phyloP scores from a whole-genome alignment of 2,329 filamentous ascomycete genomes.

The Verticillium nonalfalfae region DNA sequence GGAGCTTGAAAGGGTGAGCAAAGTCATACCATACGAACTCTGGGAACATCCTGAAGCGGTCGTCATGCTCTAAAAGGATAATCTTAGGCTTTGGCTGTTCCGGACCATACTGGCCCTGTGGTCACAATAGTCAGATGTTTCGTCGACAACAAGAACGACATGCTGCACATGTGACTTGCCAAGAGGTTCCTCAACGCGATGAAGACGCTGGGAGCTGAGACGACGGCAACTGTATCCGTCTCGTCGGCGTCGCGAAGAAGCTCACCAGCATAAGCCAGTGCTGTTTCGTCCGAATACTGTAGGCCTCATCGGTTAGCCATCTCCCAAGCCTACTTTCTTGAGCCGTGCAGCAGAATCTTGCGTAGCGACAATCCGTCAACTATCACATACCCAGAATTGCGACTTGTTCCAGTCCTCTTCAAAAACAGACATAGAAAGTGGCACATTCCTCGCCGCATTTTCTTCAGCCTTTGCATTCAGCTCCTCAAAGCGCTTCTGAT shows the following conservation, averaged over 20 bases:
- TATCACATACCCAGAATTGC: slow-evolving; percentile 67
- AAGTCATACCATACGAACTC: slow-evolving; percentile 75
- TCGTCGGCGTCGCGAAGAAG: slow-evolving; percentile 55
- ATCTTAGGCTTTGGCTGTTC: slow-evolving; percentile 46
- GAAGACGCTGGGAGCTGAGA: slow-evolving; percentile 73
- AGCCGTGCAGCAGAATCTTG: not conserved
- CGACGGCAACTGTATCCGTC: slow-evolving; percentile 56
- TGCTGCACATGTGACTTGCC: slow-evolving; percentile 30
- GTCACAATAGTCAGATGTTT: not conserved
- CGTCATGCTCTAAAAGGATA: slow-evolving; percentile 66
- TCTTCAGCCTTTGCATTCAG: slow-evolving; percentile 57
- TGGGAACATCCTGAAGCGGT: slow-evolving; percentile 65
- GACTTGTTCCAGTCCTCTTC: slow-evolving; percentile 77
- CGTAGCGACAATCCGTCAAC: not conserved
- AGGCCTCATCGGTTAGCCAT: not conserved
- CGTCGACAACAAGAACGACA: not conserved
- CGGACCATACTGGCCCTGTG: slow-evolving; percentile 6
- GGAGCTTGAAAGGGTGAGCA: slow-evolving; percentile 58
- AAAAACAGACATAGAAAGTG: slow-evolving; percentile 59
- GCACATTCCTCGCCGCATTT: slow-evolving; percentile 11
- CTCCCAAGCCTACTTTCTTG: not conserved
- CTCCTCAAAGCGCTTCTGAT: slow-evolving; percentile 60
- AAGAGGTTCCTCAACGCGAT: slow-evolving; percentile 67
- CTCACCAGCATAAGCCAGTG: slow-evolving; percentile 54
- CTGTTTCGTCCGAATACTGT: slow-evolving; percentile 68